Evolutionary conservation across 2,329 filamentous ascomycete genomes (phyloP).

Genomic region (Aureobasidium sp.): DNA sequence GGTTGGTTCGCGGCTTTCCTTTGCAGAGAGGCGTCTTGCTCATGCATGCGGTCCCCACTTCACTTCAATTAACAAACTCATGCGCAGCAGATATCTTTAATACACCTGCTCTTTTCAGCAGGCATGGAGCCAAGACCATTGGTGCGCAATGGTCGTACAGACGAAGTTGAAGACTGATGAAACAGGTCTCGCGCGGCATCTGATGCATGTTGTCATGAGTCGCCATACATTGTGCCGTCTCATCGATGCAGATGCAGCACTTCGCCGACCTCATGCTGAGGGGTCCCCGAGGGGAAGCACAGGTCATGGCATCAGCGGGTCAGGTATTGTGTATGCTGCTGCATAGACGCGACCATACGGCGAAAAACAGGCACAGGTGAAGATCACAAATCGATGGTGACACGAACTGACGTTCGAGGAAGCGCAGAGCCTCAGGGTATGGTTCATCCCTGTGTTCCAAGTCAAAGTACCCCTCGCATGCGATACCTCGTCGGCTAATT

Average conservation of each 20-base stretch:
- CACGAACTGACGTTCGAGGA: background rate
- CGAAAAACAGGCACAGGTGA: background rate
- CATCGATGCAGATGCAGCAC: background rate
- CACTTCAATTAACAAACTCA: background rate
- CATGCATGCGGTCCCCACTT: background rate
- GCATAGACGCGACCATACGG: too few species aligned
- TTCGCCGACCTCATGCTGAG: background rate
- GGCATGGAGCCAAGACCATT: background rate
- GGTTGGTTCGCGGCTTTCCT: background rate
- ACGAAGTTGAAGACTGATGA: background rate
- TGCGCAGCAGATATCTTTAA: background rate
- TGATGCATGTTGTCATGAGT: background rate
- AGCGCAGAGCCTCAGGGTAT: background rate
- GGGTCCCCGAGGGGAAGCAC: background rate
- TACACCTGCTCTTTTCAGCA: background rate
- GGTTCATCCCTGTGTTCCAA: background rate
- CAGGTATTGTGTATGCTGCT: background rate
- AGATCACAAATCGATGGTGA: background rate
- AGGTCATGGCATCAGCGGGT: background rate
- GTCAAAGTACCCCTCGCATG: background rate
- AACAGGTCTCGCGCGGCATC: background rate
- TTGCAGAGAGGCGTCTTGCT: slow-evolving; percentile 3
- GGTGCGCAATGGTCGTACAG: background rate
- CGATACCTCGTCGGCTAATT: background rate
- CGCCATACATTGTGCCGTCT: background rate